These are phyloP conservation scores for Leccinum griseonigrum DNA, from an alignment of 1,284 basidiomycete species.

Conservation along the genomic window DNA sequence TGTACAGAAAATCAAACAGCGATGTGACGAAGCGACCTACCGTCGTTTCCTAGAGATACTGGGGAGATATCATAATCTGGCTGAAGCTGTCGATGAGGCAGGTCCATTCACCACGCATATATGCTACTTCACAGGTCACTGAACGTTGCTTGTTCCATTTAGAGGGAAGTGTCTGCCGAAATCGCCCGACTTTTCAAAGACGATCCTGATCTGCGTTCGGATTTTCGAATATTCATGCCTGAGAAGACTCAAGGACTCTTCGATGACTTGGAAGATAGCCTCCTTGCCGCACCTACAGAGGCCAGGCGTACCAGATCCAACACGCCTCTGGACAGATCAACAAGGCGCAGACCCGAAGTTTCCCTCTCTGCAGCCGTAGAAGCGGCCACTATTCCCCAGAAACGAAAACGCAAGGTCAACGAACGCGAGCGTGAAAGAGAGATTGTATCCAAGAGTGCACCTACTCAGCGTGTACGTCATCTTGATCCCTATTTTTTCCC, in stretches of 20 bases:
- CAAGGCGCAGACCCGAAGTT: conserved; percentile 31
- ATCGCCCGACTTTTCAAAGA: conserved; percentile 86
- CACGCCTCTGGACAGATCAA: conserved; percentile 25
- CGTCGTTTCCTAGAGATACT: conserved; percentile 93
- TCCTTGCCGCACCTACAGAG: conserved; percentile 24
- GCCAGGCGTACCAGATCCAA: conserved; percentile 27
- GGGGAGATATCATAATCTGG: conserved; percentile 57
- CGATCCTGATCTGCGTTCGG: conserved; percentile 85
- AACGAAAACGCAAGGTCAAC: conserved; percentile 60
- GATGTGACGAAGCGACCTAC: conserved; percentile 93
- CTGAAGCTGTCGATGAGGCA: conserved; percentile 71
- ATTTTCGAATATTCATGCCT: conserved; percentile 92
- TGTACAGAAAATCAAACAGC: conserved; percentile 96
- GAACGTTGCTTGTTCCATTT: background rate
- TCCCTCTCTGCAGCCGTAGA: conserved; percentile 30
- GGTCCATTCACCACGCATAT: conserved; percentile 30
- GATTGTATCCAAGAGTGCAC: conserved; percentile 17
- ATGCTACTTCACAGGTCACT: conserved; percentile 48
- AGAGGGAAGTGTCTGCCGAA: conserved; percentile 80
- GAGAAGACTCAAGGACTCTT: conserved; percentile 54
- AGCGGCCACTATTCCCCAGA: conserved; percentile 46
- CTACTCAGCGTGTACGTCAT: conserved; percentile 28
- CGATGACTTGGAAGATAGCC: conserved; percentile 40
- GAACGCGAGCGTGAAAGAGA: conserved; percentile 36
- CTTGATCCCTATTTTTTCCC: background rate